These are phyloP conservation scores for Phoenix roebelenii DNA, from an alignment of 176 grass and related monocot species.

Conservation along the genomic window DNA sequence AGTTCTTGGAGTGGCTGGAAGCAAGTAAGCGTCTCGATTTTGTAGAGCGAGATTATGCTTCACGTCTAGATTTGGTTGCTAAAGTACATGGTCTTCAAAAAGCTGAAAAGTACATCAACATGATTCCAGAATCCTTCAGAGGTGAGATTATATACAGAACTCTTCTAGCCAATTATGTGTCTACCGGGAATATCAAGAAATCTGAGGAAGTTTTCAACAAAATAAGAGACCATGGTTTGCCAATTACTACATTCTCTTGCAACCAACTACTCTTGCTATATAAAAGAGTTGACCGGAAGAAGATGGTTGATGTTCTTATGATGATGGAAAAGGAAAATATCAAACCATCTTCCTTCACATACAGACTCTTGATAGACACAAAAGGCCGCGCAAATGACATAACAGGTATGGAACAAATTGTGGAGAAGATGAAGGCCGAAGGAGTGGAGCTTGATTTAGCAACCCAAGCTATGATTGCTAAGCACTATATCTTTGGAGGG, in stretches of 20 bases:
- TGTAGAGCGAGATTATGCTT: slow-evolving; percentile 16
- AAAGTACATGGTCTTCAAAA: slow-evolving; percentile 11
- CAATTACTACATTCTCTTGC: slow-evolving; percentile 9
- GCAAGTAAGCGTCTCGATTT: slow-evolving; percentile 2
- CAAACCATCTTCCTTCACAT: slow-evolving; percentile 19
- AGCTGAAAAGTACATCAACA: slow-evolving; percentile 15
- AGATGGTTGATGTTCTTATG: slow-evolving; percentile 23
- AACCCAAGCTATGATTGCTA: slow-evolving; percentile 4
- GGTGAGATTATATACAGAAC: slow-evolving; percentile 23
- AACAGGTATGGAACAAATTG: slow-evolving; percentile 22
- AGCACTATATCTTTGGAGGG: slow-evolving; percentile 9
- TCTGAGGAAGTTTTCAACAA: slow-evolving; percentile 20
- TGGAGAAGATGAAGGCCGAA: slow-evolving; percentile 17
- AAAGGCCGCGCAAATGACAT: slow-evolving; percentile 22
- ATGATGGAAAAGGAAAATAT: slow-evolving; percentile 28
- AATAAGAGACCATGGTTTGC: slow-evolving; percentile 24
- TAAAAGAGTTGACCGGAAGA: slow-evolving; percentile 14
- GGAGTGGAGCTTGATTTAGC: slow-evolving; percentile 10
- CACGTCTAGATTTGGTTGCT: slow-evolving; percentile 17
- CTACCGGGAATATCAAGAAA: slow-evolving; percentile 2
- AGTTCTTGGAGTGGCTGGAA: slow-evolving; percentile 29
- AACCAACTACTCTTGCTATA: slow-evolving; percentile 22
- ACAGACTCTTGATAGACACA: slow-evolving; percentile 9
- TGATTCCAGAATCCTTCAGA: slow-evolving; percentile 12
- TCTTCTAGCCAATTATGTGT: slow-evolving; percentile 15